Conservation (phyloP, 805 yeast genomes). For the Nakazawaea ambrosiae region DNA sequence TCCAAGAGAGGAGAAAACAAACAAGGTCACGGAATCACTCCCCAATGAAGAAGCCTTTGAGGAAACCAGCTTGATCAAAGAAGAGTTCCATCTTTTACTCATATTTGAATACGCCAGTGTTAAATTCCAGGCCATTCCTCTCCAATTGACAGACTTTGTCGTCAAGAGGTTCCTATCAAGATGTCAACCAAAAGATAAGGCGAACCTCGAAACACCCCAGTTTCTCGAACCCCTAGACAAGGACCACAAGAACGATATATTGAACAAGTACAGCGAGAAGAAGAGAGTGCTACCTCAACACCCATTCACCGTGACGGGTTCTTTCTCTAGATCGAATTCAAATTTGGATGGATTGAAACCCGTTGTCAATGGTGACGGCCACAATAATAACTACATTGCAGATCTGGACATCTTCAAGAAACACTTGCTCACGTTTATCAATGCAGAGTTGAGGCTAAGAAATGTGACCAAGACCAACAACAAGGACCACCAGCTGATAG, state of each 20-base stretch:
- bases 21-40: neutral
- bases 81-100: conserved; percentile 6
- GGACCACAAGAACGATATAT: conserved; percentile 5
- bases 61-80: neutral
- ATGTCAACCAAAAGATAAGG: neutral
- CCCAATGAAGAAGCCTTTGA: neutral
- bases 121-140: conserved; percentile 3
- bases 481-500: conserved; percentile 26
- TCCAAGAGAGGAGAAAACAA: neutral
- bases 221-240: too few relatives aligned
- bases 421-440: conserved; percentile 25
- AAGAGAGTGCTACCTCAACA: neutral
- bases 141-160: conserved; percentile 5
- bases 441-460: conserved; percentile 28
- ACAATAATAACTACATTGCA: neutral
- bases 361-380: too few relatives aligned
- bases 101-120: neutral
- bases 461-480: conserved; percentile 21
- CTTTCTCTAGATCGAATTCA: neutral
- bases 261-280: conserved; percentile 7
- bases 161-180: neutral
- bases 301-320: conserved; percentile 18
- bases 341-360: too few relatives aligned
- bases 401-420: conserved; percentile 27
- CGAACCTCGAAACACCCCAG: too few relatives aligned